These are phyloP conservation scores for Aspergillus glaucus DNA, from an alignment of 2,329 filamentous ascomycete genomes.

Conservation along the genomic window DNA sequence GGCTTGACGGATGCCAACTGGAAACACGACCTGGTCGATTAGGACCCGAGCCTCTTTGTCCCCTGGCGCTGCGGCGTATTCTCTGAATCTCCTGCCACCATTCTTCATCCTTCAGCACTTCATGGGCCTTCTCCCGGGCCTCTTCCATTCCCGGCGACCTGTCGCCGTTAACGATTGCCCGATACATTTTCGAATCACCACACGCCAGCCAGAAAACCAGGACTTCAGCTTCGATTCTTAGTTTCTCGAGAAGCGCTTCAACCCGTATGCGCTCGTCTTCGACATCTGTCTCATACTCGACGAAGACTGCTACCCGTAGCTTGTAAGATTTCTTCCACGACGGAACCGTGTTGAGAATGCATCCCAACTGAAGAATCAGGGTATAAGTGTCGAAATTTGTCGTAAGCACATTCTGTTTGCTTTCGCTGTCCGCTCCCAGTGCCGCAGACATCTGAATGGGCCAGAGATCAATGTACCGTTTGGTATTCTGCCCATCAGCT, in stretches of 20 bases:
- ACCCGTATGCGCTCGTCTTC: conserved; percentile 70
- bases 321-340: conserved; percentile 70
- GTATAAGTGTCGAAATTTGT: conserved; percentile 91
- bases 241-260: conserved; percentile 66
- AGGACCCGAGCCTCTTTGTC: not conserved
- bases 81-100: conserved; percentile 77
- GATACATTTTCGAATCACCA: conserved; percentile 65
- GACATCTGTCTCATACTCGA: conserved; percentile 80
- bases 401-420: conserved; percentile 61
- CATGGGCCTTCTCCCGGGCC: conserved; percentile 56
- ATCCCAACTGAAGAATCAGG: conserved; percentile 78
- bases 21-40: conserved; percentile 16
- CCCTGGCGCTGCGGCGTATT: conserved; percentile 25
- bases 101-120: conserved; percentile 61
- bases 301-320: conserved; percentile 75
- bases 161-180: conserved; percentile 69
- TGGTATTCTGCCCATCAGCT: conserved; percentile 51
- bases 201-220: conserved; percentile 76
- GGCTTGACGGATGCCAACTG: conserved; percentile 50
- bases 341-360: conserved; percentile 73
- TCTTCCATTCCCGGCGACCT: conserved; percentile 46
- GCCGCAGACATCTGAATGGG: conserved; percentile 91
- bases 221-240: conserved; percentile 74
- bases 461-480: conserved; percentile 83
- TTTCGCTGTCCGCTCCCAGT: conserved; percentile 60